These are phyloP conservation scores for Fraxinus sp. DNA, from an alignment of 305 asterid species.

Conservation along the genomic window DNA sequence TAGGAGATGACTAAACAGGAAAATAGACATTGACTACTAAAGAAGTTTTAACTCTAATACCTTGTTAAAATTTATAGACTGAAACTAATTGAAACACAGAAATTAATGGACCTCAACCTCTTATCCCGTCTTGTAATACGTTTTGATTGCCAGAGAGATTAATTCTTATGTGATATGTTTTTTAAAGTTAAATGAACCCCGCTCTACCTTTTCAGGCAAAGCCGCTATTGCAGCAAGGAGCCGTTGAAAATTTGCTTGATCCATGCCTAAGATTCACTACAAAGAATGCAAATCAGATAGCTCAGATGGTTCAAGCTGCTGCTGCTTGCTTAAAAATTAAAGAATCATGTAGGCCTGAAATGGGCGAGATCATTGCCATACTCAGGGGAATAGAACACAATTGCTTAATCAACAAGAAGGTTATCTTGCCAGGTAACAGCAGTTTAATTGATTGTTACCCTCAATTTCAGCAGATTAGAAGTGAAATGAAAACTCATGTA, in stretches of 20 bases:
- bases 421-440: slow-evolving; percentile 32
- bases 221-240: slow-evolving; percentile 66
- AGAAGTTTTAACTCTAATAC: background rate
- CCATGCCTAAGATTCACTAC: slow-evolving; percentile 37
- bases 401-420: slow-evolving; percentile 40
- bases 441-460: slow-evolving; percentile 33
- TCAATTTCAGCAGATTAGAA: slow-evolving; percentile 52
- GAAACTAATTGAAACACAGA: background rate
- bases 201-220: slow-evolving; percentile 51
- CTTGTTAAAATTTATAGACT: background rate
- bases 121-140: background rate
- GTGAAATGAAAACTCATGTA: slow-evolving; percentile 67
- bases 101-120: background rate
- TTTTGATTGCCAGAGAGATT: background rate
- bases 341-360: slow-evolving; percentile 64
- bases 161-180: background rate
- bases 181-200: background rate
- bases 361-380: slow-evolving; percentile 54
- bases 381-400: slow-evolving; percentile 49
- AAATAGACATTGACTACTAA: background rate
- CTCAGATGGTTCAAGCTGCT: slow-evolving; percentile 74
- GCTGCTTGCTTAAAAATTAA: slow-evolving; percentile 56
- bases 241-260: slow-evolving; percentile 56
- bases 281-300: slow-evolving; percentile 41
- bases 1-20: background rate